These are phyloP conservation scores for Trichoderma reesei DNA, from an alignment of 495 filamentous ascomycete genomes.

Conservation along the genomic window DNA sequence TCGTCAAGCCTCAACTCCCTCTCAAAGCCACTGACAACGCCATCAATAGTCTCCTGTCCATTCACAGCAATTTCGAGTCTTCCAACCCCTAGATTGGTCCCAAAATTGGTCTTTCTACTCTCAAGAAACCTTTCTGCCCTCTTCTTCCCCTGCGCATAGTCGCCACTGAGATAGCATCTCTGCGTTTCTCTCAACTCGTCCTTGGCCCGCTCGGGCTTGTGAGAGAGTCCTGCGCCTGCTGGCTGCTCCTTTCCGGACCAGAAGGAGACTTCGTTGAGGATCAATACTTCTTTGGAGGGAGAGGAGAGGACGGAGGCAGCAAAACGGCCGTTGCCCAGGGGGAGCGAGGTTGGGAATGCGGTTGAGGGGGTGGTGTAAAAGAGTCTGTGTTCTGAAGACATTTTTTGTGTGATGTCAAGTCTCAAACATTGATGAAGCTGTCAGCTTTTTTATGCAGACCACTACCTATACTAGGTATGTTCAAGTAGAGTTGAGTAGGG, in stretches of 20 bases:
- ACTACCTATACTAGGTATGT: too few species aligned
- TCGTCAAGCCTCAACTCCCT: slow-evolving; percentile 13
- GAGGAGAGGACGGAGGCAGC: slow-evolving; percentile 14
- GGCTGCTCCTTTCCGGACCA: slow-evolving; percentile 11
- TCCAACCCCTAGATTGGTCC: slow-evolving; percentile 15
- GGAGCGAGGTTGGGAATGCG: slow-evolving; percentile 5
- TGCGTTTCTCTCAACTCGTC: slow-evolving; percentile 13
- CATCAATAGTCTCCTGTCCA: not conserved
- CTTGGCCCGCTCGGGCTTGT: not conserved
- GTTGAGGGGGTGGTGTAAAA: slow-evolving; percentile 11
- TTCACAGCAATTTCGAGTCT: slow-evolving; percentile 11
- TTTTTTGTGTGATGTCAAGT: slow-evolving; percentile 5
- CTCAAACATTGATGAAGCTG: not conserved
- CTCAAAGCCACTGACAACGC: not conserved
- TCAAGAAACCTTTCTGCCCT: slow-evolving; percentile 13
- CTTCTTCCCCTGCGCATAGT: slow-evolving; percentile 12
- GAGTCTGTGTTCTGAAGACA: slow-evolving; percentile 11
- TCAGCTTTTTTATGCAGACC: too few species aligned
- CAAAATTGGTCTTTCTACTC: slow-evolving; percentile 13
- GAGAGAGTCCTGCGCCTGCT: not conserved
- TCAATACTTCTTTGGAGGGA: slow-evolving; percentile 11
- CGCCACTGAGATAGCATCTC: slow-evolving; percentile 9
- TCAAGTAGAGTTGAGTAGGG: not conserved
- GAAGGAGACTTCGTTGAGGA: slow-evolving; percentile 14
- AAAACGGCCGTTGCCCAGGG: slow-evolving; percentile 14